Base-by-base conservation (phyloP, 2,329 filamentous ascomycete species). In the Aspergillus sergii region DNA sequence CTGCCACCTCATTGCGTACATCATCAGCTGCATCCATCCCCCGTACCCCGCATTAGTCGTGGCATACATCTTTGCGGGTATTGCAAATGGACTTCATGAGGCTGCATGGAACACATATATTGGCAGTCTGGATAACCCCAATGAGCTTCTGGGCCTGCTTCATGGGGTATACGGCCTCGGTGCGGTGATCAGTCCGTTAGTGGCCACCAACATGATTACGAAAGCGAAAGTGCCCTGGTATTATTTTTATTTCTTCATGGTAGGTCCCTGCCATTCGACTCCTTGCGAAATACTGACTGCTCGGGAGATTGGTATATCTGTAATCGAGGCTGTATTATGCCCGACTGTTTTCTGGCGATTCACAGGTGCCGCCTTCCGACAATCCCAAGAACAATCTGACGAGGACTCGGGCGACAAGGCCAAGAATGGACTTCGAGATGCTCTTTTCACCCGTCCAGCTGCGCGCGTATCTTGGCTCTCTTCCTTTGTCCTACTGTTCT, bases 231-330 rank as follows among this genome's bases (percentile, higher is more conserved):
- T 89, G 58, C 80, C 80, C 0, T 94, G 91, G 91, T 92, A 89
- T 69, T 81, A 81, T 9, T 94, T 90, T 76, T 94, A 91, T 76
- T 92, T 92, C 71, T 77, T 93, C 60, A 91, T 93, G 88, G 86
- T 89, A 70, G 10, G n/a, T 23, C 10, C 34, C 50, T 68, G 59
- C 56, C 8, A 2, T 28, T 32, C 9, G 9, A n/a, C n/a, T 10
- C 1, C 16, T 10, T n/a, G 1, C 16, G 16, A 9, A 19, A n/a
- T 41, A 16, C 39, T 41, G 39, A 41, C 39, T n/a, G 16, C 39
- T 41, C 1, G 39, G 3, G 19, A 51, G 48, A 51, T 19, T 3
- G 48, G 48, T 26, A 16, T 12, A 26, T 39, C 72, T 6, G 56
- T 61, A 28, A 48, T 75, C 16, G 72, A 73, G 36, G 51, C 71